phyloP scores from a whole-genome alignment of 2,329 filamentous ascomycete species.

The Aspergillus ustus region DNA sequence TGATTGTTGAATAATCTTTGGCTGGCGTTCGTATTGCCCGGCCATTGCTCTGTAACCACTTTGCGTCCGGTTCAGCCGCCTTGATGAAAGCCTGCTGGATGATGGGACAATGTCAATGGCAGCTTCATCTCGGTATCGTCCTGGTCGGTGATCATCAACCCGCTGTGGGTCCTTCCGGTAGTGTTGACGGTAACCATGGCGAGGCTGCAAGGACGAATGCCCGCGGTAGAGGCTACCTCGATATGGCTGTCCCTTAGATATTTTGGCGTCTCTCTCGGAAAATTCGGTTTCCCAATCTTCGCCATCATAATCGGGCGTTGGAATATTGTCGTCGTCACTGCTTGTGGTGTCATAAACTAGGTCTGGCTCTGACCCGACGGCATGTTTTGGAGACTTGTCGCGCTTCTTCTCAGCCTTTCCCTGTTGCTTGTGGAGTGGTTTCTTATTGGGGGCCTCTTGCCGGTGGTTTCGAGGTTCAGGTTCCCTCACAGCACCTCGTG shows the following conservation, averaged over 20 bases:
- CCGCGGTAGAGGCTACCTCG: conserved; percentile 26
- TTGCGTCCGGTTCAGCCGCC: conserved; percentile 11
- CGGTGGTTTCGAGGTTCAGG: conserved; percentile 4
- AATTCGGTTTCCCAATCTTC: conserved; percentile 35
- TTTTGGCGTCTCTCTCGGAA: conserved; percentile 28
- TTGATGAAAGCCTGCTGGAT: conserved; percentile 23
- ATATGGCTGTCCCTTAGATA: conserved; percentile 21
- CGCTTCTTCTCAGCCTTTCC: conserved; percentile 2
- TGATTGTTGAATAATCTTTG: conserved; percentile 25
- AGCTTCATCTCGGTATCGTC: conserved; percentile 21
- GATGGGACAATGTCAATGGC: conserved; percentile 33
- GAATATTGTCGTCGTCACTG: conserved; percentile 34
- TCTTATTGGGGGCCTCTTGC: conserved; percentile 8
- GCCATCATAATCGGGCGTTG: conserved; percentile 31
- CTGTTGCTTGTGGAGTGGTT: background rate
- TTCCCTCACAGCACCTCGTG: background rate
- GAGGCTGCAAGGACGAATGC: conserved; percentile 24
- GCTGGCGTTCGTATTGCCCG: conserved; percentile 25
- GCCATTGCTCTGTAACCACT: conserved; percentile 14
- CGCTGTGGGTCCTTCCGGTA: conserved; percentile 29
- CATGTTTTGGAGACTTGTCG: conserved; percentile 8
- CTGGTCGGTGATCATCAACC: conserved; percentile 11
- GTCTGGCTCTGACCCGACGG: conserved; percentile 20
- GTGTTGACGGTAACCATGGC: conserved; percentile 31
- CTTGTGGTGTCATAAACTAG: conserved; percentile 27